These are phyloP conservation scores for Tephrocybe rancida DNA, from an alignment of 768 basidiomycete species.

Conservation along the genomic window DNA sequence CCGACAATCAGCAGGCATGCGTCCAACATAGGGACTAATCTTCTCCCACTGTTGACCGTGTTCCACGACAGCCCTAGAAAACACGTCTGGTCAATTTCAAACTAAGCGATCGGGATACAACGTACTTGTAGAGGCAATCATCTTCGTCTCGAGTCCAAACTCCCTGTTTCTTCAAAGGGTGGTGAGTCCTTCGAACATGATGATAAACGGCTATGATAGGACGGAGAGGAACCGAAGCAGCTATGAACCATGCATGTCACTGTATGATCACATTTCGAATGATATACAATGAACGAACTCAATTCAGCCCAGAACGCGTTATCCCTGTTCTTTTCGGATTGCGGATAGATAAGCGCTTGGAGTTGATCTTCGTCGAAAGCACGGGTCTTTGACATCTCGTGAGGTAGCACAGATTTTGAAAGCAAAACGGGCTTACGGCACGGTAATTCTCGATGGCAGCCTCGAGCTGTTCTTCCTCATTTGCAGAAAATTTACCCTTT, in stretches of 20 bases:
- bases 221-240: constrained; percentile 69
- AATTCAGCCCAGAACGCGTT: constrained; percentile 80
- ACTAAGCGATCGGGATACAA: constrained; percentile 6
- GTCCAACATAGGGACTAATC: constrained; percentile 67
- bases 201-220: constrained; percentile 87
- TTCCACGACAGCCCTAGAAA: constrained; percentile 64
- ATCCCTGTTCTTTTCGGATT: constrained; percentile 60
- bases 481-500: constrained; percentile 85
- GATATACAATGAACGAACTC: constrained; percentile 46
- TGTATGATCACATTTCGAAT: not conserved
- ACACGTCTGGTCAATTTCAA: not conserved
- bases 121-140: constrained; percentile 60
- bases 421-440: constrained; percentile 39
- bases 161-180: constrained; percentile 72
- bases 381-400: constrained; percentile 38
- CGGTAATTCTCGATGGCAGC: constrained; percentile 67
- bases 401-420: constrained; percentile 1
- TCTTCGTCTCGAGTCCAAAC: constrained; percentile 74
- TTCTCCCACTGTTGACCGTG: constrained; percentile 84
- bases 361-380: constrained; percentile 58
- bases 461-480: constrained; percentile 69
- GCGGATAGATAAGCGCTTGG: constrained; percentile 67
- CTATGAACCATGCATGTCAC: constrained; percentile 35
- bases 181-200: constrained; percentile 67
- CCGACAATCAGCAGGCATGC: constrained; percentile 80